Conservation (phyloP, 2,329 filamentous ascomycete species). For the Talaromyces sp. region DNA sequence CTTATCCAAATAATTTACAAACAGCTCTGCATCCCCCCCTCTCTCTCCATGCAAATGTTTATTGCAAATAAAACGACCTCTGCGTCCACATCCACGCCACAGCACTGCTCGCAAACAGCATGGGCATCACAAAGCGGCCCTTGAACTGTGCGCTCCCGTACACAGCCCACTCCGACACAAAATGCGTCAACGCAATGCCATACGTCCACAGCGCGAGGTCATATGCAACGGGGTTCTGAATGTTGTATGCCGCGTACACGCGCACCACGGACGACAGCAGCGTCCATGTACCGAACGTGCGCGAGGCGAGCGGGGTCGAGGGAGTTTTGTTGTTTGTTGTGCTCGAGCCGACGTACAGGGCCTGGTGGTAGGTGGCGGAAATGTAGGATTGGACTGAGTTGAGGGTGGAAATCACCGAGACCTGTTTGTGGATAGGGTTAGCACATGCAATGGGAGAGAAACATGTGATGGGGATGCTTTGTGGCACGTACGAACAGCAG, state of each 20-base stretch:
- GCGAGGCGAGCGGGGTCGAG: conserved; percentile 69
- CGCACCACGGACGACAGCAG: conserved; percentile 71
- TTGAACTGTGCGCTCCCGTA: conserved; percentile 70
- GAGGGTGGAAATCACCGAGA: conserved; percentile 73
- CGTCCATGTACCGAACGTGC: conserved; percentile 86
- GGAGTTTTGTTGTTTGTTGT: conserved; percentile 46
- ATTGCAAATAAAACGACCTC: conserved; percentile 26
- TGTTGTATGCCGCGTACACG: conserved; percentile 78
- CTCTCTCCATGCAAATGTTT: background rate
- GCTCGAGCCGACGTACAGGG: conserved; percentile 64
- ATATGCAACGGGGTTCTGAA: conserved; percentile 67
- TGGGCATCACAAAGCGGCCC: conserved; percentile 54
- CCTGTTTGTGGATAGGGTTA: conserved; percentile 44
- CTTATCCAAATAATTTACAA: background rate
- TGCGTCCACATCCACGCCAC: conserved; percentile 62
- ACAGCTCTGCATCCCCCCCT: background rate
- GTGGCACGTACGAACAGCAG: conserved; percentile 4
- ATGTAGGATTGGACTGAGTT: conserved; percentile 82
- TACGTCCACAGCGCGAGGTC: conserved; percentile 80
- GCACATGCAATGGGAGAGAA: background rate
- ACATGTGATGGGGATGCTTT: background rate
- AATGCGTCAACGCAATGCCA: conserved; percentile 70
- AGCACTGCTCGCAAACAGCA: conserved; percentile 52
- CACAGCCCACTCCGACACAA: conserved; percentile 71
- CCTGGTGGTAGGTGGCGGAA: conserved; percentile 75